A percentile compares a stretch with the other conserved stretches of the same genome.
Conservation (phyloP, 305 asterid species). For the Andrographis paniculata region DNA sequence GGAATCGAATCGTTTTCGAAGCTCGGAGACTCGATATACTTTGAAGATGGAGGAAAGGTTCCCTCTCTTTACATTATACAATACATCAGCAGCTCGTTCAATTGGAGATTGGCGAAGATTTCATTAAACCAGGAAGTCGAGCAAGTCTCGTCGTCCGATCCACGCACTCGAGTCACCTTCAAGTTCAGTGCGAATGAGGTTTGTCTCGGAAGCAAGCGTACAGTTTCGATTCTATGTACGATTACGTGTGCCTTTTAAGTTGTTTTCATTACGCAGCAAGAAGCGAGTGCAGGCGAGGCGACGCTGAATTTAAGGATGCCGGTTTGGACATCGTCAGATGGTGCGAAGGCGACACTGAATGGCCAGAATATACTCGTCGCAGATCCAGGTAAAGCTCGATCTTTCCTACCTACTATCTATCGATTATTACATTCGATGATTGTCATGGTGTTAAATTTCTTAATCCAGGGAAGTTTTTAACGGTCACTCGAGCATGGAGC, state of each 20-base stretch:
- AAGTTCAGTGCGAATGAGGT: constrained; percentile 40
- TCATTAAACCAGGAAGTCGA: constrained; percentile 39
- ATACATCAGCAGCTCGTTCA: constrained; percentile 62
- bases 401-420: constrained; percentile 17
- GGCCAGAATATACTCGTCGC: constrained; percentile 28
- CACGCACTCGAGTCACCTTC: constrained; percentile 40
- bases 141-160: constrained; percentile 61
- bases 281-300: constrained; percentile 25
- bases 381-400: constrained; percentile 38
- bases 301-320: constrained; percentile 59
- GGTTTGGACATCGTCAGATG: constrained; percentile 41
- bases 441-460: constrained; percentile 5
- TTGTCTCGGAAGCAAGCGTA: too few species aligned
- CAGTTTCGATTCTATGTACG: too few species aligned
- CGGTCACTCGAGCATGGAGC: constrained; percentile 45
- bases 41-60: constrained; percentile 56
- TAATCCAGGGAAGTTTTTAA: constrained; percentile 46
- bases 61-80: constrained; percentile 67
- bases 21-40: constrained; percentile 91
- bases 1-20: constrained; percentile 95
- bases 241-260: neutral
- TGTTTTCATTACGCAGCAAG: constrained; percentile 28
- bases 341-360: constrained; percentile 44
- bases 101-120: constrained; percentile 64
- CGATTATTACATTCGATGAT: constrained; percentile 25